Percentiles rank a stretch among this genome's conserved stretches.
Conservation (phyloP, 2,329 filamentous ascomycete species). For the Cadophora malorum region DNA sequence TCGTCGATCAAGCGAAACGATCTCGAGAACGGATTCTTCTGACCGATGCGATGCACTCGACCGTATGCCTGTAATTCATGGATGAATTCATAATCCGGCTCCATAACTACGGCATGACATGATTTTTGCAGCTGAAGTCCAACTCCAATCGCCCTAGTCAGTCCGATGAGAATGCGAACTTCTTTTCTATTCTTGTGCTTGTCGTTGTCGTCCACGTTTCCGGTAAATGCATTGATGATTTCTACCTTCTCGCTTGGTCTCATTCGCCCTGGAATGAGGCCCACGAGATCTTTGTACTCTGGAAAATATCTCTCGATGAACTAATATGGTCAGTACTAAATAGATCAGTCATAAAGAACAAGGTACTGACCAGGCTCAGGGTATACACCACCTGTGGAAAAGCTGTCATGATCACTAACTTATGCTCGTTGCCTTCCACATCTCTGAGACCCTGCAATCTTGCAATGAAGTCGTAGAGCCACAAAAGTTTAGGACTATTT, state of each 20-base stretch:
- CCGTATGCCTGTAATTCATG: constrained; percentile 30
- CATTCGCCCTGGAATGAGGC: constrained; percentile 22
- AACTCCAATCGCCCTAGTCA: constrained; percentile 26
- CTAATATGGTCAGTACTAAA: not conserved
- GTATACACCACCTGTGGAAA: constrained; percentile 31
- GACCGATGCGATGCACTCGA: constrained; percentile 33
- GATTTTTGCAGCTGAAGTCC: constrained; percentile 33
- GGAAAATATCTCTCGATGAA: constrained; percentile 29
- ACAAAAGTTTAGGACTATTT: constrained; percentile 33
- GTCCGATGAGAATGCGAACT: constrained; percentile 30
- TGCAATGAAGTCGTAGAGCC: constrained; percentile 30
- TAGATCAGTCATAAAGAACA: no score
- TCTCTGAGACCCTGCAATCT: constrained; percentile 12
- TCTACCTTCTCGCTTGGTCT: constrained; percentile 18
- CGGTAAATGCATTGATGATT: constrained; percentile 27
- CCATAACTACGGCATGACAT: constrained; percentile 30
- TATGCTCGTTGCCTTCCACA: constrained; percentile 22
- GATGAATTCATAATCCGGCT: constrained; percentile 31
- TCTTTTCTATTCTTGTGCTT: constrained; percentile 17
- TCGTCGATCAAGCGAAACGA: constrained; percentile 29
- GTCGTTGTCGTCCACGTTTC: constrained; percentile 12
- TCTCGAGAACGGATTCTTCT: constrained; percentile 26
- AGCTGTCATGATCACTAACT: constrained; percentile 32
- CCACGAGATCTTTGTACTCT: constrained; percentile 17
- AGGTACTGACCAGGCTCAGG: constrained; percentile 28